Percentiles rank a stretch among this genome's conserved stretches.
Evolutionary conservation across 306 rosid species (phyloP).

Genomic region (Castanospermum australe): DNA sequence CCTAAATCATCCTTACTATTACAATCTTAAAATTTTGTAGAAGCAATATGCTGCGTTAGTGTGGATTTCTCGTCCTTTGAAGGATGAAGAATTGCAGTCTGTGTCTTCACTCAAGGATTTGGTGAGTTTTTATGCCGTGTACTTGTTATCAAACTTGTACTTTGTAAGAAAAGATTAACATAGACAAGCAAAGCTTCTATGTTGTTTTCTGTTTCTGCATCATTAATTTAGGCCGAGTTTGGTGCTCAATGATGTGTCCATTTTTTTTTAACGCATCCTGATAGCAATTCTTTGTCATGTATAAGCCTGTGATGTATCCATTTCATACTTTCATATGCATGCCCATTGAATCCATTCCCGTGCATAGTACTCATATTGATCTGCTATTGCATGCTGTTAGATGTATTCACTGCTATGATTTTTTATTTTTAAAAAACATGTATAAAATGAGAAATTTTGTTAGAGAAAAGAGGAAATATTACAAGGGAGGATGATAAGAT

Average conservation of each 20-base stretch:
- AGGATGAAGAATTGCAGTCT: slow-evolving; percentile 59
- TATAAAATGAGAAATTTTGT: not conserved
- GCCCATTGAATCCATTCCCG: not conserved
- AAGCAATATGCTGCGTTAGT: slow-evolving; percentile 90
- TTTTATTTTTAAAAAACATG: no score
- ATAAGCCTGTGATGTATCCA: slow-evolving; percentile 10
- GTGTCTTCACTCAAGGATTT: slow-evolving; percentile 59
- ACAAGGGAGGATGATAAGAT: not conserved
- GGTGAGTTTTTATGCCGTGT: slow-evolving; percentile 27
- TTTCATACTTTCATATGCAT: not conserved
- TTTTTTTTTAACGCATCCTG: not conserved
- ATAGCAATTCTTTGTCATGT: not conserved
- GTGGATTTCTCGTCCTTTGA: slow-evolving; percentile 82
- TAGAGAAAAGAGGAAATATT: not conserved
- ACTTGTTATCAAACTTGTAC: slow-evolving; percentile 8
- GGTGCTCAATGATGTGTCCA: not conserved
- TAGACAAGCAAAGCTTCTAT: not conserved
- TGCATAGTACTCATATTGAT: not conserved
- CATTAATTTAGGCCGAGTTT: not conserved
- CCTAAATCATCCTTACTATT: not conserved
- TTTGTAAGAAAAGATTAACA: not conserved
- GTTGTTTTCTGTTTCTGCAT: not conserved
- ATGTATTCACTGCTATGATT: not conserved
- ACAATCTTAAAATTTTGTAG: slow-evolving; percentile 42
- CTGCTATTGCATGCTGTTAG: not conserved